These are phyloP conservation scores for Aspergillus ibericus DNA, from an alignment of 2,329 filamentous ascomycete species.

Conservation along the genomic window DNA sequence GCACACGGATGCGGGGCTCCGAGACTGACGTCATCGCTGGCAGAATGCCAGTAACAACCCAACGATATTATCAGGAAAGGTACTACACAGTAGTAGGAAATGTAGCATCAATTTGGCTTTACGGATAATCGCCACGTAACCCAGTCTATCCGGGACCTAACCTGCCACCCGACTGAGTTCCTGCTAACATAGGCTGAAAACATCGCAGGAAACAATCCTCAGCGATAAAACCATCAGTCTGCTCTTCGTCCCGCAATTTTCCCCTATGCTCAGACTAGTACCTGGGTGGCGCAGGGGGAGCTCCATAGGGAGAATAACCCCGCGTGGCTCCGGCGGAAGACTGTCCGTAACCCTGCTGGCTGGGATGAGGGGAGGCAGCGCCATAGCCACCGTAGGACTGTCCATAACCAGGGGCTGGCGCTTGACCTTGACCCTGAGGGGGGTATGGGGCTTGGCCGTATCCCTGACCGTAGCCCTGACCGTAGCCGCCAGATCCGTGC, in stretches of 20 bases:
- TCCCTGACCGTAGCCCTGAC: slow-evolving; percentile 6
- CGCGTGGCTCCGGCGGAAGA: slow-evolving; percentile 10
- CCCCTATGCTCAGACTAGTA: no score
- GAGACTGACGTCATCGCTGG: no score
- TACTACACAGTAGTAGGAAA: no score
- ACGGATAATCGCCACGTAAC: background rate
- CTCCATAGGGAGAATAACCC: slow-evolving; percentile 22
- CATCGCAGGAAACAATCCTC: background rate
- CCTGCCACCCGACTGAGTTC: background rate
- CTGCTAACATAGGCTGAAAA: background rate
- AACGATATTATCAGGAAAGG: no score
- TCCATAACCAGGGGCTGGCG: slow-evolving; percentile 22
- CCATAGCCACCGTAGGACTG: slow-evolving; percentile 26
- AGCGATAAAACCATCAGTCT: background rate
- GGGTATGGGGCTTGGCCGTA: slow-evolving; percentile 10
- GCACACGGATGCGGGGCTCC: no score
- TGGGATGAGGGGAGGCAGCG: slow-evolving; percentile 16
- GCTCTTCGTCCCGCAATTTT: background rate
- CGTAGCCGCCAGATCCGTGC: slow-evolving; percentile 12
- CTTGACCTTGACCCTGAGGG: slow-evolving; percentile 12
- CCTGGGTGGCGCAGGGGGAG: slow-evolving; percentile 26
- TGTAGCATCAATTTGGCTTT: background rate
- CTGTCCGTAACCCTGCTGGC: slow-evolving; percentile 16
- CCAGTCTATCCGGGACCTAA: background rate
- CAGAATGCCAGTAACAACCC: no score